Evolutionary conservation across 2,329 filamentous ascomycete genomes (phyloP).

Genomic region (Fusarium vanettenii): DNA sequence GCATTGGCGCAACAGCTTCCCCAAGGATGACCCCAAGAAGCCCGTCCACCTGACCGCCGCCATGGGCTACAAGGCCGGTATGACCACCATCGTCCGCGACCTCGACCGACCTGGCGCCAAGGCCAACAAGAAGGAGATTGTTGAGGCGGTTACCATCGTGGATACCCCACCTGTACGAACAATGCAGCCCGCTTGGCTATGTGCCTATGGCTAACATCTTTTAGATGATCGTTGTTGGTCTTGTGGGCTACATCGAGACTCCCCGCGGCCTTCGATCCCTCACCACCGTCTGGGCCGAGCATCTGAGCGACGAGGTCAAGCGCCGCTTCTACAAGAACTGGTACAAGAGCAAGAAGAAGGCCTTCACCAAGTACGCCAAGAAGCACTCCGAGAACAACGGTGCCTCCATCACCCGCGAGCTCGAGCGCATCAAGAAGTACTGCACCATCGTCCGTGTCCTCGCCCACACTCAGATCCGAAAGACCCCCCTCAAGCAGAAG

Average conservation of each 20-base stretch:
- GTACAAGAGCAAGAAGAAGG: constrained; percentile 99
- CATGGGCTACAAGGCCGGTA: constrained; percentile 99
- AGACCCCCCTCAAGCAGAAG: constrained; percentile 99
- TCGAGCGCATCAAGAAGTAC: constrained; percentile 99
- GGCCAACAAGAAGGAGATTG: constrained; percentile 99
- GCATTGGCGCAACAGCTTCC: constrained; percentile 75
- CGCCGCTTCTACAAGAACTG: constrained; percentile 99
- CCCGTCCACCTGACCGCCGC: constrained; percentile 97
- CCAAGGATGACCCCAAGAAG: constrained; percentile 99
- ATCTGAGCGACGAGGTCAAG: constrained; percentile 98
- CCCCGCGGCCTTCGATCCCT: constrained; percentile 99
- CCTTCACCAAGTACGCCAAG: constrained; percentile 99
- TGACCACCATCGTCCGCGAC: constrained; percentile 99
- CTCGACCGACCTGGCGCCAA: constrained; percentile 99
- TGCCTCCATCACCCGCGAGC: constrained; percentile 91
- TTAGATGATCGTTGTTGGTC: constrained; percentile 99
- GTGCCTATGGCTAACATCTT: constrained; percentile 78
- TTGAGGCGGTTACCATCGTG: constrained; percentile 88
- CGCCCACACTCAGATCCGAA: constrained; percentile 99
- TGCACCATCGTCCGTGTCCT: constrained; percentile 99
- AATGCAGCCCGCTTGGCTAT: constrained; percentile 84
- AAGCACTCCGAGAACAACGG: constrained; percentile 96
- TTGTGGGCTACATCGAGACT: constrained; percentile 99
- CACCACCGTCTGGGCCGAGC: constrained; percentile 99
- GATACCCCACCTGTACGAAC: constrained; percentile 95